Evolutionary conservation across 306 rosid genomes (phyloP).

Genomic region (Prinsepia uniflora): DNA sequence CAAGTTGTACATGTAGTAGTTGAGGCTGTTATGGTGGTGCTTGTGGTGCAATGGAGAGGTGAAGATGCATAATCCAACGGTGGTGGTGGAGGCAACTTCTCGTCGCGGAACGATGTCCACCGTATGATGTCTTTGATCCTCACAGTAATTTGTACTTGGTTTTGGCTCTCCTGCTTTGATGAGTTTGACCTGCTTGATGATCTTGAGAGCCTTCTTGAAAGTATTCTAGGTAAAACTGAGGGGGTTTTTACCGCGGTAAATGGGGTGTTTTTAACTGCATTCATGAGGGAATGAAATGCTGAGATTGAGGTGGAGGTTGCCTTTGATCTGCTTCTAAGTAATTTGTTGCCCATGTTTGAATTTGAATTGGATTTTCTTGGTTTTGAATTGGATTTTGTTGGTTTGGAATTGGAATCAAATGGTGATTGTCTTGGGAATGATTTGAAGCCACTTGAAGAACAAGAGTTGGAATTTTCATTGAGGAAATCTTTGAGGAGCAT

Average conservation of each 20-base stretch:
- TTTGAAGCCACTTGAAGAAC: conserved; percentile 51
- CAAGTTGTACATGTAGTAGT: conserved; percentile 22
- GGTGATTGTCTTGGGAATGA: conserved; percentile 44
- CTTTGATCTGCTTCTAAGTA: conserved; percentile 16
- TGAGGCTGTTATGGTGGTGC: conserved; percentile 24
- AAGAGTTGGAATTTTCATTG: conserved; percentile 40
- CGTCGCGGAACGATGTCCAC: conserved; percentile 69
- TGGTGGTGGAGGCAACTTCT: conserved; percentile 26
- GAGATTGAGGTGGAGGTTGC: conserved; percentile 30
- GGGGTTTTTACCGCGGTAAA: conserved; percentile 40
- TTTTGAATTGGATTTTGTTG: not conserved
- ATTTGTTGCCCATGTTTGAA: conserved; percentile 7
- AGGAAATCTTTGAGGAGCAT: conserved; percentile 72
- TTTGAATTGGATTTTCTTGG: not conserved
- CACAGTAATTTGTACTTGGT: conserved; percentile 28
- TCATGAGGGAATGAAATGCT: conserved; percentile 51
- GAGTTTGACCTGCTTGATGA: conserved; percentile 19
- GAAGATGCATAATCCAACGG: conserved; percentile 37
- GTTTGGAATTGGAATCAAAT: conserved; percentile 8
- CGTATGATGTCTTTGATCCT: conserved; percentile 73
- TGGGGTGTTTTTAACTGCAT: conserved; percentile 43
- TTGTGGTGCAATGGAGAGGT: conserved; percentile 26
- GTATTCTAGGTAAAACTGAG: conserved; percentile 42
- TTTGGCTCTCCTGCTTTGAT: conserved; percentile 1
- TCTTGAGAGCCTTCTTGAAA: conserved; percentile 35